Percentiles rank a stretch among this genome's conserved stretches.
Conservation (phyloP, 2,329 filamentous ascomycete species). For the Fusarium nisikadoi region DNA sequence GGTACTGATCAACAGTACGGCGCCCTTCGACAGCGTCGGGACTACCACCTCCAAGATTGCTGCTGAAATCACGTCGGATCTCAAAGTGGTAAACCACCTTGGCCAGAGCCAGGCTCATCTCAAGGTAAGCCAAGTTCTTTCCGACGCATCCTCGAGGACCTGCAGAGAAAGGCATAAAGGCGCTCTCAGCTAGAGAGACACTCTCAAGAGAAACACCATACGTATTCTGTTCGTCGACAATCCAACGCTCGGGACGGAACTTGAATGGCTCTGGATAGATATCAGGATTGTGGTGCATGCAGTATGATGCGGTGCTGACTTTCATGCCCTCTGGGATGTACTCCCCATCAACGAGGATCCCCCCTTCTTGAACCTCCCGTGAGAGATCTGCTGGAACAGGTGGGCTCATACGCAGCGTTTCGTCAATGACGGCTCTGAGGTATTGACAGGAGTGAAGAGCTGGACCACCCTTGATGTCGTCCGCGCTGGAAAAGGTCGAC, state of each 20-base stretch:
- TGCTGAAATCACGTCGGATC: conserved; percentile 11
- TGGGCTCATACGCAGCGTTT: conserved; percentile 39
- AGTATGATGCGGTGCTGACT: conserved; percentile 23
- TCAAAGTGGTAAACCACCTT: conserved; percentile 23
- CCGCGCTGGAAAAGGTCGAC: conserved; percentile 7
- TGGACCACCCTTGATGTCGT: conserved; percentile 19
- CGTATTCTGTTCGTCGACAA: not conserved
- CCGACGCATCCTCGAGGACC: conserved; percentile 29
- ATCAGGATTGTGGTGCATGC: conserved; percentile 28
- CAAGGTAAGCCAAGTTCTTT: conserved; percentile 35
- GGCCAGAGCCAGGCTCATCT: conserved; percentile 30
- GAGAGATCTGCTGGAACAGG: conserved; percentile 32
- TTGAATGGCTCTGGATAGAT: conserved; percentile 20
- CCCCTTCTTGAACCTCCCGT: conserved; percentile 29
- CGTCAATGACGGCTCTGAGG: conserved; percentile 41
- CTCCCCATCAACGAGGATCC: conserved; percentile 24
- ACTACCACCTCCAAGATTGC: conserved; percentile 26
- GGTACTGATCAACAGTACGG: conserved; percentile 24
- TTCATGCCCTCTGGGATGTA: conserved; percentile 25
- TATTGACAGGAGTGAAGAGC: conserved; percentile 35
- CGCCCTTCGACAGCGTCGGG: conserved; percentile 13
- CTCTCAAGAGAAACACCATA: not conserved
- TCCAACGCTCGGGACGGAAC: conserved; percentile 35
- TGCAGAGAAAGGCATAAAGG: conserved; percentile 23
- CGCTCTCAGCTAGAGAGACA: conserved; percentile 15